Percentiles rank a stretch among this genome's conserved stretches.
phyloP scores from a whole-genome alignment of 2,329 filamentous ascomycete species.

The Lachnellula occidentalis region DNA sequence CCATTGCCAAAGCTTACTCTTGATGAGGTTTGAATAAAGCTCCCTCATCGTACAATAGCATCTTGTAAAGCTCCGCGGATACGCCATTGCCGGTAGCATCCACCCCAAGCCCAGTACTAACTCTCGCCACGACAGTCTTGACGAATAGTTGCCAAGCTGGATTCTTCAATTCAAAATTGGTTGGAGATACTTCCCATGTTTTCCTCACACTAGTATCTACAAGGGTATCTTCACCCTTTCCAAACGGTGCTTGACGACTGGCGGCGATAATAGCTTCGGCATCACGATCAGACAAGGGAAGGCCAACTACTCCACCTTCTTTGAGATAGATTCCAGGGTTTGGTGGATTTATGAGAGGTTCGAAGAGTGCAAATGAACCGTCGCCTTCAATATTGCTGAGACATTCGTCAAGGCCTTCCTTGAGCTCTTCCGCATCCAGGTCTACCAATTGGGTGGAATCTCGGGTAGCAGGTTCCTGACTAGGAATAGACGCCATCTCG shows the following conservation, averaged over 20 bases:
- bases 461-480: too few species aligned
- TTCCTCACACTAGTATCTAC: conserved; percentile 38
- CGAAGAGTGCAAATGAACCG: conserved; percentile 13
- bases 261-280: conserved; percentile 16
- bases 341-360: background rate
- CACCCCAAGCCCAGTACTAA: conserved; percentile 32
- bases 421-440: background rate
- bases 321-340: conserved; percentile 24
- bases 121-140: conserved; percentile 18
- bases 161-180: conserved; percentile 35
- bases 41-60: conserved; percentile 45
- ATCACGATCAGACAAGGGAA: conserved; percentile 24
- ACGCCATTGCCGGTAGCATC: conserved; percentile 17
- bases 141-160: conserved; percentile 33
- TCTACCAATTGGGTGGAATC: too few species aligned
- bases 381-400: conserved; percentile 10
- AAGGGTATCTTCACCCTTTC: conserved; percentile 36
- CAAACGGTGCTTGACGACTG: conserved; percentile 32
- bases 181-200: conserved; percentile 38
- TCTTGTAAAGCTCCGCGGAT: conserved; percentile 39
- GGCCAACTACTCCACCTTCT: conserved; percentile 15
- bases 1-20: conserved; percentile 26
- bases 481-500: too few species aligned
- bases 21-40: conserved; percentile 44
- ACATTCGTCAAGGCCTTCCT: conserved; percentile 8